Percentiles rank a stretch among this genome's conserved stretches.
phyloP scores from a whole-genome alignment of 2,329 filamentous ascomycete species.

The Colletotrichum endophyticum region DNA sequence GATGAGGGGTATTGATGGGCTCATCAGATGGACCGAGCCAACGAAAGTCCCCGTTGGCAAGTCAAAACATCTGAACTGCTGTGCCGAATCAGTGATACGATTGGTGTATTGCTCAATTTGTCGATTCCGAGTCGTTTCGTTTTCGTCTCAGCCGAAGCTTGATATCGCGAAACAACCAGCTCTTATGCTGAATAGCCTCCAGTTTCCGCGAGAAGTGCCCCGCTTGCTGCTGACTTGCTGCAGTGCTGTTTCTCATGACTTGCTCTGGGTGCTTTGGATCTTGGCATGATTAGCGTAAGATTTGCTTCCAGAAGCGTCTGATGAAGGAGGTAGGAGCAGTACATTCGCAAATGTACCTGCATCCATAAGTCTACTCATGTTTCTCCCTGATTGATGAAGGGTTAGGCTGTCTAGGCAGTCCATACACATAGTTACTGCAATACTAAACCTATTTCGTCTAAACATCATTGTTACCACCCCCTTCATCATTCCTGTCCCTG shows the following conservation, averaged over 20 bases:
- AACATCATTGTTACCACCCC: neutral
- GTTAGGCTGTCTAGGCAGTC: neutral
- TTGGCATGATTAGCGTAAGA: neutral
- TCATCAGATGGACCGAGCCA: neutral
- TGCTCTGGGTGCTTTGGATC: neutral
- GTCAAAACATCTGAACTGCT: neutral
- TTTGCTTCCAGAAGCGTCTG: neutral
- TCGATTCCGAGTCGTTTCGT: neutral
- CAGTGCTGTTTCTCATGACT: neutral
- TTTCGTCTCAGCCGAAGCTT: constrained; percentile 5
- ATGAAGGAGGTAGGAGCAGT: fast-evolving
- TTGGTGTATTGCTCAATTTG: neutral
- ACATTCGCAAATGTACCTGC: neutral
- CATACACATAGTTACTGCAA: neutral
- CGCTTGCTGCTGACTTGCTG: neutral
- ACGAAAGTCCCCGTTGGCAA: neutral
- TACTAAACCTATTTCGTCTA: neutral
- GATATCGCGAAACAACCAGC: neutral
- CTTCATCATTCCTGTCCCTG: neutral
- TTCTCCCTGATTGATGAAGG: neutral
- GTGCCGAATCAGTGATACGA: neutral
- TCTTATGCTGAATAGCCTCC: neutral
- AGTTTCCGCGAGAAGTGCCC: neutral
- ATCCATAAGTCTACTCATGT: neutral
- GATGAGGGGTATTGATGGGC: neutral